Evolutionary conservation across 73 alveolate species (phyloP).

Genomic region (Uronychia setigera): DNA sequence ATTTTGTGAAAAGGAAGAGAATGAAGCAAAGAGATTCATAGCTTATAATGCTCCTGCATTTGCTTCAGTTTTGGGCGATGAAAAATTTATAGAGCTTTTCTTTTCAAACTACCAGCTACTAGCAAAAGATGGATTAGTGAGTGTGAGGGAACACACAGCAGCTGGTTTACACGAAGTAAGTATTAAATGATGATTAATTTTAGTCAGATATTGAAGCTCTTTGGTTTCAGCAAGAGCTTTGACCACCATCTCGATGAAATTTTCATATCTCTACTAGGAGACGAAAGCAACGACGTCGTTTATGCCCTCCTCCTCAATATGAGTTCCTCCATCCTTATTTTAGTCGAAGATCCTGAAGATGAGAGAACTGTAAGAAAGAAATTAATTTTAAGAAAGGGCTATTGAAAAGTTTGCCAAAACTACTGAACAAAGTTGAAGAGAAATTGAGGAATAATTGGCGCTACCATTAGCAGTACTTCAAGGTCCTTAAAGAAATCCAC

Average conservation of each 20-base stretch:
- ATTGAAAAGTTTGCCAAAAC: neutral
- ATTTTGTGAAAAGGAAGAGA: neutral
- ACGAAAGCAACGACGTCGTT: neutral
- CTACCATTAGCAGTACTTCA: neutral
- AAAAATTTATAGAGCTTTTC: neutral
- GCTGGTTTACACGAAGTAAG: constrained; percentile 7
- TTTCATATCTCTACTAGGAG: neutral
- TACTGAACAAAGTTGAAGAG: neutral
- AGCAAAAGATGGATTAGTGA: neutral
- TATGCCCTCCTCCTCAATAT: neutral
- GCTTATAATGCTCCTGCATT: constrained; percentile 6
- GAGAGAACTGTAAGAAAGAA: neutral
- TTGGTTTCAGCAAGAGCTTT: neutral
- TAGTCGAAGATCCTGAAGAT: neutral
- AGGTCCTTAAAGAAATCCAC: neutral
- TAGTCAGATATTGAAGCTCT: constrained; percentile 5
- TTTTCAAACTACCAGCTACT: neutral
- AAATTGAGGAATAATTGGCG: constrained; percentile 1
- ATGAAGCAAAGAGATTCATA: neutral
- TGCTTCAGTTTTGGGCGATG: constrained; percentile 1
- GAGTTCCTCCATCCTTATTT: neutral
- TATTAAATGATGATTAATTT: neutral
- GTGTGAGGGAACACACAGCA: neutral
- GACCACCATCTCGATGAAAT: neutral
- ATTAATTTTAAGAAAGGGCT: neutral